Evolutionary conservation across 192 early-diverging fungal genomes (phyloP).

Genomic region (Physocladia obscura): DNA sequence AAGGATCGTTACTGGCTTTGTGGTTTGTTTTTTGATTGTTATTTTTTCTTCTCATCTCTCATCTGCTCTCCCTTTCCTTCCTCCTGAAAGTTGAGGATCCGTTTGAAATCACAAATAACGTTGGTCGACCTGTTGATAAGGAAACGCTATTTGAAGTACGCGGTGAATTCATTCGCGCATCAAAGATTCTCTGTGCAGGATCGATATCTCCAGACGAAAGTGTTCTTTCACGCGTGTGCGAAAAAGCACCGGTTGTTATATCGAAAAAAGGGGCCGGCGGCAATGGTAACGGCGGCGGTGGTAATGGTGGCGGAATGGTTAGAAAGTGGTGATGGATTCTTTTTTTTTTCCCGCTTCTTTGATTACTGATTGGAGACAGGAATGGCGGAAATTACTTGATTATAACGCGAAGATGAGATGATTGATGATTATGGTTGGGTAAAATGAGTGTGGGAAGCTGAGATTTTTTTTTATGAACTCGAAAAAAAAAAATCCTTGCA

Average conservation of each 20-base stretch:
- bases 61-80: background rate
- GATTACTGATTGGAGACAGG: too few relatives aligned
- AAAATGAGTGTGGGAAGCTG: background rate
- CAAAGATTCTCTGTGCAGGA: conserved; percentile 30
- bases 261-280: conserved; percentile 14
- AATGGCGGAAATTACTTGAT: too few relatives aligned
- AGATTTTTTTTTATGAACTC: background rate
- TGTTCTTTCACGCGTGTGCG: conserved; percentile 22
- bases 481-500: background rate
- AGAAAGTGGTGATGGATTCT: background rate
- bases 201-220: conserved; percentile 1
- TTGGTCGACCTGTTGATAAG: conserved; percentile 37
- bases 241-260: conserved; percentile 23
- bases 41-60: background rate
- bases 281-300: background rate
- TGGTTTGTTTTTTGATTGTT: conserved; percentile 15
- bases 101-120: conserved; percentile 34
- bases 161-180: conserved; percentile 35
- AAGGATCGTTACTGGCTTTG: conserved; percentile 40
- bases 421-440: too few relatives aligned
- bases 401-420: too few relatives aligned
- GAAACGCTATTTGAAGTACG: conserved; percentile 36
- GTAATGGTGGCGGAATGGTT: background rate
- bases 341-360: background rate
- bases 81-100: conserved; percentile 34